These are phyloP conservation scores for Pythium rhizo-oryzae DNA, from an alignment of 352 stramenopile species.

Conservation along the genomic window DNA sequence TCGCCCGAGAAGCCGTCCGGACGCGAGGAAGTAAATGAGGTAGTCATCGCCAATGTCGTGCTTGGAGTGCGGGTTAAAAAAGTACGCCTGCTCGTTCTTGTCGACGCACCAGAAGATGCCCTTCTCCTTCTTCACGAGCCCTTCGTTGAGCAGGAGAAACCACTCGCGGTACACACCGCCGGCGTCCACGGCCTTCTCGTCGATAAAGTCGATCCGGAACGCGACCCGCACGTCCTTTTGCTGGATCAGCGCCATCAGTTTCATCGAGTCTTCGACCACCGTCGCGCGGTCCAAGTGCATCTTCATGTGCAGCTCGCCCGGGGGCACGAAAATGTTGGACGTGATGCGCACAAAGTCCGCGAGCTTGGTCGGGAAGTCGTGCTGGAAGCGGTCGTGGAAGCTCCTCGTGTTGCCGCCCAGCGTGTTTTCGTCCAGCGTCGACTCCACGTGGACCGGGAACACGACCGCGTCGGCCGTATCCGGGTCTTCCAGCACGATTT, in stretches of 20 bases:
- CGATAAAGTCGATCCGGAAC: slow-evolving; percentile 59
- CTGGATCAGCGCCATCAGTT: slow-evolving; percentile 34
- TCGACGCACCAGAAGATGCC: slow-evolving; percentile 38
- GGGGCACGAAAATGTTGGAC: slow-evolving; percentile 27
- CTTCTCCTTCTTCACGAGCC: slow-evolving; percentile 28
- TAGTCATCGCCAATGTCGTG: slow-evolving; percentile 35
- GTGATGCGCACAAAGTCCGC: slow-evolving; percentile 36
- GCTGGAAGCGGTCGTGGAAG: slow-evolving; percentile 7
- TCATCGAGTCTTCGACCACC: slow-evolving; percentile 40
- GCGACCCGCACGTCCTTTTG: slow-evolving; percentile 31
- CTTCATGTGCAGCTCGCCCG: slow-evolving; percentile 30
- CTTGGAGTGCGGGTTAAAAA: slow-evolving; percentile 37
- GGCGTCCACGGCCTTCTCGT: slow-evolving; percentile 60
- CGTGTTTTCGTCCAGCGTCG: slow-evolving; percentile 24
- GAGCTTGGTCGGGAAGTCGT: slow-evolving; percentile 42
- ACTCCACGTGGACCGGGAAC: slow-evolving; percentile 25
- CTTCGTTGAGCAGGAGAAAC: slow-evolving; percentile 54
- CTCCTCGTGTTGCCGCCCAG: slow-evolving; percentile 37
- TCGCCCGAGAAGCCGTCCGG: slow-evolving; percentile 33
- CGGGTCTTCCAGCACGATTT: slow-evolving; percentile 27
- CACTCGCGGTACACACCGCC: slow-evolving; percentile 70
- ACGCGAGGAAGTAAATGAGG: slow-evolving; percentile 33
- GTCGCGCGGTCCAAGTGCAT: slow-evolving; percentile 28
- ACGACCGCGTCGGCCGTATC: slow-evolving; percentile 2
- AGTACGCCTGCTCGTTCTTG: slow-evolving; percentile 38